A percentile compares a stretch with the other conserved stretches of the same genome.
phyloP scores from a whole-genome alignment of 495 filamentous ascomycete species.

The Penicillium canariense region DNA sequence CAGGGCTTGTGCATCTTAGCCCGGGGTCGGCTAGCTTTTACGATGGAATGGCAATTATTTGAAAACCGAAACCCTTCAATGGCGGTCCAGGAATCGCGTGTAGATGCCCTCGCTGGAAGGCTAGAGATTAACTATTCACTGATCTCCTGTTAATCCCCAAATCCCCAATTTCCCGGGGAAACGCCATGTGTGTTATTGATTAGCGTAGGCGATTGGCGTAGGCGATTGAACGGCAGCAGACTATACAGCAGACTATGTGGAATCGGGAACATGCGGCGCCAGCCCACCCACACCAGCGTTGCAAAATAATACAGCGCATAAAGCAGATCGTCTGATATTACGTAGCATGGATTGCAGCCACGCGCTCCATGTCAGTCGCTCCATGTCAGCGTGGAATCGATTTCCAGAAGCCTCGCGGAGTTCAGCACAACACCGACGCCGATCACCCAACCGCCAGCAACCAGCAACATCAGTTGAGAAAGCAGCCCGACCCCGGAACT shows the following conservation, averaged over 20 bases:
- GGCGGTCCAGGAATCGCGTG: no score
- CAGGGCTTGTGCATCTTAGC: constrained; percentile 31
- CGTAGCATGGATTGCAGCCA: no score
- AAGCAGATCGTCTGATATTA: neutral
- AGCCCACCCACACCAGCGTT: neutral
- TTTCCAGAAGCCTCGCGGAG: no score
- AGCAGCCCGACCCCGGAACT: neutral
- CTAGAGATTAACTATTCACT: no score
- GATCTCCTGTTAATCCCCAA: no score
- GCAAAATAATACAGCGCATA: neutral
- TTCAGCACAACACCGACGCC: neutral
- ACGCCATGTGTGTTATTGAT: neutral
- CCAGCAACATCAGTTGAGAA: neutral
- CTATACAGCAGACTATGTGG: neutral
- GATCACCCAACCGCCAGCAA: neutral
- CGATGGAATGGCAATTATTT: constrained; percentile 34
- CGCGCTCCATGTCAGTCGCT: no score
- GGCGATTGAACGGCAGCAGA: neutral
- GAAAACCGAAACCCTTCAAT: constrained; percentile 1
- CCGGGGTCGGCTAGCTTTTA: constrained; percentile 34
- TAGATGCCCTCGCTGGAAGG: no score
- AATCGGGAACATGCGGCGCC: neutral
- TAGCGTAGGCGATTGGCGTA: neutral
- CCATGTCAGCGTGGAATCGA: no score
- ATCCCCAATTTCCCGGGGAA: no score